Conservation (phyloP, 208 protist species). For the Acanthamoeba castellanii region DNA sequence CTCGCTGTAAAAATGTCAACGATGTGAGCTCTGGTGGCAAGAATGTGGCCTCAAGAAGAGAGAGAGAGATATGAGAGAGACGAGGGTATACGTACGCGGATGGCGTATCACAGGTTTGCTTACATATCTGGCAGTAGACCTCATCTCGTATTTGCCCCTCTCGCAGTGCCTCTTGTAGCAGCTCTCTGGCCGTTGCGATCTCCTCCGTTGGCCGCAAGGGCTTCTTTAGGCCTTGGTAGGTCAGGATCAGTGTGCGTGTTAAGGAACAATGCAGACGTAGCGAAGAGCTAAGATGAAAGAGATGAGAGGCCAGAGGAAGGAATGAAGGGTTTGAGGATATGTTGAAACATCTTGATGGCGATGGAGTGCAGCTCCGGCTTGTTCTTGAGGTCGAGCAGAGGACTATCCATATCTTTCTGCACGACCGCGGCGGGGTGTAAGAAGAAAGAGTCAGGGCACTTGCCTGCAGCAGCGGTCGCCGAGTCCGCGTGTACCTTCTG, state of each 20-base stretch:
- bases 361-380: conserved; percentile 1
- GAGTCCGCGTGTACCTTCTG: not conserved
- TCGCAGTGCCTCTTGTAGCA: conserved; percentile 12
- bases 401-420: conserved; percentile 47
- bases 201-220: not conserved
- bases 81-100: not conserved
- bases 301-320: not conserved
- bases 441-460: not conserved
- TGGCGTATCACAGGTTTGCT: conserved; percentile 46
- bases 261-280: not conserved
- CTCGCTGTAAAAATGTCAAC: not conserved
- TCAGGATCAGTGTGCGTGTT: conserved; percentile 27
- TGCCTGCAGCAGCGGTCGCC: not conserved
- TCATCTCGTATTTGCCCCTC: conserved; percentile 62
- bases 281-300: not conserved
- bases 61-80: not conserved
- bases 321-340: conserved; percentile 19
- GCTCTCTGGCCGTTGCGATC: not conserved
- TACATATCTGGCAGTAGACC: conserved; percentile 60
- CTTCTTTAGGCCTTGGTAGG: conserved; percentile 61
- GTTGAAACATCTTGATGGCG: conserved; percentile 48
- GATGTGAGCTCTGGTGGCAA: not conserved
- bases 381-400: conserved; percentile 53
- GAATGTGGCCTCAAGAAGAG: not conserved
- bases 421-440: not conserved